Conservation (phyloP, 208 protist species). For the Leishmania lainsoni region DNA sequence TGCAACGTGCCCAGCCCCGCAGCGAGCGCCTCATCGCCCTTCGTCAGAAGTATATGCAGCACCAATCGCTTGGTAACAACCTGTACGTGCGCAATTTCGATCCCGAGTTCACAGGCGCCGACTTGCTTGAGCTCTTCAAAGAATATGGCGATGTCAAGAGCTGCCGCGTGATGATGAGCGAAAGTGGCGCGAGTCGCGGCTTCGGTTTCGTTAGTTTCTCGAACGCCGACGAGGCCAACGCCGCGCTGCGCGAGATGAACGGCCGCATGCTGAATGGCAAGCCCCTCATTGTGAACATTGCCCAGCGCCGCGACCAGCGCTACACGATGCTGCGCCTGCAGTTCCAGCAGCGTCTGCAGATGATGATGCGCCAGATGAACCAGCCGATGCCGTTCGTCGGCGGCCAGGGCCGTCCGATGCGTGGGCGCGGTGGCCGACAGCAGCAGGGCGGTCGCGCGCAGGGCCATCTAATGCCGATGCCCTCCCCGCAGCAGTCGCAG, state of each 20-base stretch:
- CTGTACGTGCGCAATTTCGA: conserved; percentile 99
- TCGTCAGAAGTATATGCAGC: conserved; percentile 91
- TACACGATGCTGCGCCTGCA: conserved; percentile 95
- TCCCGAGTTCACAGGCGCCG: conserved; percentile 96
- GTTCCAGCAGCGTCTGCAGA: conserved; percentile 91
- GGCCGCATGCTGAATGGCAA: conserved; percentile 96
- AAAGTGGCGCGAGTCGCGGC: conserved; percentile 94
- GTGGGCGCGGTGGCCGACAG: conserved; percentile 39
- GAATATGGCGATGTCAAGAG: conserved; percentile 98
- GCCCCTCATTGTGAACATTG: conserved; percentile 98
- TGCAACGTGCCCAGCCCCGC: conserved; percentile 87
- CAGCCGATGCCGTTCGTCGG: conserved; percentile 41
- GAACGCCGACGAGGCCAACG: conserved; percentile 96
- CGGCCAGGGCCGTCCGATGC: conserved; percentile 35
- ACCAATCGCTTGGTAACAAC: conserved; percentile 95
- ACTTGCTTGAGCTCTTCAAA: conserved; percentile 97
- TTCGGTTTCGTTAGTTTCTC: conserved; percentile 99
- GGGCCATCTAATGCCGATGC: conserved; percentile 36
- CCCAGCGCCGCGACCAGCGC: conserved; percentile 96
- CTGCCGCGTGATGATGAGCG: conserved; percentile 96
- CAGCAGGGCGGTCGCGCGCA: conserved; percentile 41
- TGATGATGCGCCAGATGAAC: conserved; percentile 85
- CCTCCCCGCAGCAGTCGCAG: conserved; percentile 31
- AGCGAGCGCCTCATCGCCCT: conserved; percentile 90
- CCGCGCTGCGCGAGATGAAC: conserved; percentile 98